These are phyloP conservation scores for Penicillium manginii DNA, from an alignment of 495 filamentous ascomycete species.

Conservation along the genomic window DNA sequence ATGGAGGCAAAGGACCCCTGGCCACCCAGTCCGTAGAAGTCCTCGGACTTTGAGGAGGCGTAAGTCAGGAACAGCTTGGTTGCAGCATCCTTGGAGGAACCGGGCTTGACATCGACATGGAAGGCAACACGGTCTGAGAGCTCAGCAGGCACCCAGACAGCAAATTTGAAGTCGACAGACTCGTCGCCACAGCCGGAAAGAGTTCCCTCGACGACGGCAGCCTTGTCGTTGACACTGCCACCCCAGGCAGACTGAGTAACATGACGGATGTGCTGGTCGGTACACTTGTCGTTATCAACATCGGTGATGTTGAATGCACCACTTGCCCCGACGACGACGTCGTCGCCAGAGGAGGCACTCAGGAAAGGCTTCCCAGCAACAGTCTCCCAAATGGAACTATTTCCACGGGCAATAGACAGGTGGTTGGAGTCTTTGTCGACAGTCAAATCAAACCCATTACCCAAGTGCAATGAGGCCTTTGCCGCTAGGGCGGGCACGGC, in stretches of 20 bases:
- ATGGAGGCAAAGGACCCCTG: conserved; percentile 34
- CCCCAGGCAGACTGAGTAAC: conserved; percentile 10
- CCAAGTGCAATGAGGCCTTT: conserved; percentile 19
- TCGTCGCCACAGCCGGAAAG: conserved; percentile 24
- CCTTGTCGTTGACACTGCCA: conserved; percentile 19
- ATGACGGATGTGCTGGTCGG: conserved; percentile 18
- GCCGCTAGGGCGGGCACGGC: conserved; percentile 17
- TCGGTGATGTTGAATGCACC: conserved; percentile 32
- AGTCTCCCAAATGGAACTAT: conserved; percentile 27
- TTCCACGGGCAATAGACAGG: conserved; percentile 12
- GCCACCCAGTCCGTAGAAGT: conserved; percentile 34
- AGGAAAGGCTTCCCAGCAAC: conserved; percentile 20
- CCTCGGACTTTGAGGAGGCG: conserved; percentile 24
- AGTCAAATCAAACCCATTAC: conserved; percentile 21
- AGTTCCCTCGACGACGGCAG: conserved; percentile 20
- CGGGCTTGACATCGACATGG: conserved; percentile 18
- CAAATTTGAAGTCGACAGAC: conserved; percentile 17
- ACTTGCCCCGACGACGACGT: conserved; percentile 22
- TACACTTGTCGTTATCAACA: conserved; percentile 28
- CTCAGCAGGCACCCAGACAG: conserved; percentile 24
- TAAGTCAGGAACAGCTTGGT: conserved; percentile 29
- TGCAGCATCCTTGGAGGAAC: conserved; percentile 2
- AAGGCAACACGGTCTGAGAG: conserved; percentile 28
- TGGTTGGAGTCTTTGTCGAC: conserved; percentile 19
- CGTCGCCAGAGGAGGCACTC: conserved; percentile 25